Percentiles rank a stretch among this genome's conserved stretches.
These are phyloP conservation scores for Ustulina deusta DNA, from an alignment of 2,329 filamentous ascomycete genomes.

Conservation along the genomic window DNA sequence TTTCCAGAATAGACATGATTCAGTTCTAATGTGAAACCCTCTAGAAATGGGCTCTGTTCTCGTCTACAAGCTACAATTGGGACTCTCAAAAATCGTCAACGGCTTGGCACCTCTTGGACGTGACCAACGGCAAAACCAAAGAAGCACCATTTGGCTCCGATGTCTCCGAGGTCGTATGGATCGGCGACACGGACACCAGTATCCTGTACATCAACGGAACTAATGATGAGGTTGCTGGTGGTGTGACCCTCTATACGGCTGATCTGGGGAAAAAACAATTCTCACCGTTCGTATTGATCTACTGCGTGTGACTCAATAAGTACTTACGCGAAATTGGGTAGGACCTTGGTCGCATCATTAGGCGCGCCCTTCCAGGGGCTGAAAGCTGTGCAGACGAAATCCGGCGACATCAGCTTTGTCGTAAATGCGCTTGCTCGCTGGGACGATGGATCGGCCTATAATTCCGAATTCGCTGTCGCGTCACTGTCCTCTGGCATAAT, in stretches of 20 bases:
- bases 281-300: constrained; percentile 31
- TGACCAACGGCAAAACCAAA: constrained; percentile 28
- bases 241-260: constrained; percentile 36
- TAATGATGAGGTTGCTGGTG: constrained; percentile 31
- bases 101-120: constrained; percentile 35
- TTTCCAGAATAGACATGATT: background rate
- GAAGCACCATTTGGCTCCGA: constrained; percentile 34
- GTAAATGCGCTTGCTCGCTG: constrained; percentile 34
- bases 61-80: constrained; percentile 35
- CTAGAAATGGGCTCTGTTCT: constrained; percentile 34
- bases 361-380: constrained; percentile 34
- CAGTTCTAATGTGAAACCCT: constrained; percentile 13
- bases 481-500: constrained; percentile 26
- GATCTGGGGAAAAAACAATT: constrained; percentile 33
- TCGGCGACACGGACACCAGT: constrained; percentile 31
- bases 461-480: constrained; percentile 22
- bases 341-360: constrained; percentile 34
- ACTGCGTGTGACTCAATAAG: background rate
- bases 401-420: constrained; percentile 35
- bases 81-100: constrained; percentile 23
- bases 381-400: constrained; percentile 35
- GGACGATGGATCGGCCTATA: constrained; percentile 34
- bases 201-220: constrained; percentile 38
- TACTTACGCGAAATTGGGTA: constrained; percentile 25
- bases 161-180: constrained; percentile 36